Evolutionary conservation across 352 stramenopile species (phyloP), one percentile per base, ranked within the genome.

Genomic region (Phytophthora vignae): DNA sequence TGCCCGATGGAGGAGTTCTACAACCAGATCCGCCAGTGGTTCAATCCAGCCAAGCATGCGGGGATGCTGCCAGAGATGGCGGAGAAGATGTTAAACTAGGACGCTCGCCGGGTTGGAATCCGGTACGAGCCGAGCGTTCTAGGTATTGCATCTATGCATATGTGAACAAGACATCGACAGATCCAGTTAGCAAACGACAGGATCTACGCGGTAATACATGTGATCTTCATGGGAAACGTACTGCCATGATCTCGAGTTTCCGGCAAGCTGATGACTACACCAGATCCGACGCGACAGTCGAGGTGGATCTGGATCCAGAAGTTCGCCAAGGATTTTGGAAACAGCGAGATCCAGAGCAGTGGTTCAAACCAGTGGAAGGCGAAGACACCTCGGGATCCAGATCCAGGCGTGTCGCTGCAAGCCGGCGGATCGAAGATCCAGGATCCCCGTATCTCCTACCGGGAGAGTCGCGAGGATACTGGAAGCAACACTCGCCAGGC

Each of bases 241-340:
- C 15, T 48, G 12, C 40, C 19, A 0, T 19, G 40, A 7, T 22
- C 12, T 17, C 15, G 1, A 1, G 40, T 48, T 3, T 48, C 6
- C 15, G 15, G 4, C 40, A 17, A 19, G 15, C 15, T 12, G 40
- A 48, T 12, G 40, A 48, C 4, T 48, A 48, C 15, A 6, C 12
- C 40, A 17, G 40, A 48, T 48, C 40, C 15, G 15, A 19, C 6
- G 40, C 11, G 11, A 17, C 40, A 14, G 12, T 48, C 11, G 15
- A 21, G 2, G 0, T 48, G 9, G 40, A 48, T 21, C 40, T 48
- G 40, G 40, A 48, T 44, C 31, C 31, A 17, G 29, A 48, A 10
- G 64, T 72, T 22, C 21, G 53, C 1, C 60, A 60, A 2, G 69
- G 68, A 0, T 80, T 69, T 2, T 25, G 22, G 22, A 25, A 25